Evolutionary conservation across 2,329 filamentous ascomycete species (phyloP), one percentile per base, ranked within the genome.

Genomic region (Xylariaceae sp.): DNA sequence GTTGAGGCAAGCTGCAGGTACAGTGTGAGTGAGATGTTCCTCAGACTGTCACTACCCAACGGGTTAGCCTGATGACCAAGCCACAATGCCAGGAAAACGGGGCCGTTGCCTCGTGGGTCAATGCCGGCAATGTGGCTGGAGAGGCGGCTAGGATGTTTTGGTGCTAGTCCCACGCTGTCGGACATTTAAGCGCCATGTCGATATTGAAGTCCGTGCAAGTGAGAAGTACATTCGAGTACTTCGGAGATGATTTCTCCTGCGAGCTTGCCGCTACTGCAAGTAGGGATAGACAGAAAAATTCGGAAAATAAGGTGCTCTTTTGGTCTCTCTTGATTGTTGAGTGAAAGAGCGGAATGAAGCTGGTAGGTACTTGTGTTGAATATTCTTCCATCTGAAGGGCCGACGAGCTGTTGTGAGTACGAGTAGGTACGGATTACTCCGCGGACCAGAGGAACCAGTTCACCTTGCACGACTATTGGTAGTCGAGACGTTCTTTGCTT

Each of bases 51-150:
- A 49, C 51, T 45, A 48, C 55, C 55, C 57, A 34, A 52, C 23
- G 18, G 35, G 58, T 42, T 60, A 60, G 62, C 62, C 62, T 59
- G 54, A 49, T 48, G 17, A 34, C n/a, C 51, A 55, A 57, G 59
- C 59, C 57, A 62, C 57, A 62, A 45, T 45, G 42, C 42, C 42
- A 45, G 42, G 42, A 5, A 30, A 30, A 51, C 23, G 23, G 23
- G 3, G 23, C 23, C 11, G 9, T 13, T 42, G 37, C 8, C 37
- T 42, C 37, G 9, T 42, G 9, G 37, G 37, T 42, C 37, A 10
- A 13, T 42, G 37, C 11, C 9, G 37, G 37, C 9, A 42, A 42
- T 42, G 37, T 42, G 37, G 37, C 37, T 42, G 37, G 37, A 42
- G 11, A 42, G 11, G 37, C 37, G 8, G 37, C 11, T 42, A 42